A percentile compares a stretch with the other conserved stretches of the same genome.
phyloP scores from a whole-genome alignment of 768 basidiomycete species.

The Coprinopsis marcescibilis region DNA sequence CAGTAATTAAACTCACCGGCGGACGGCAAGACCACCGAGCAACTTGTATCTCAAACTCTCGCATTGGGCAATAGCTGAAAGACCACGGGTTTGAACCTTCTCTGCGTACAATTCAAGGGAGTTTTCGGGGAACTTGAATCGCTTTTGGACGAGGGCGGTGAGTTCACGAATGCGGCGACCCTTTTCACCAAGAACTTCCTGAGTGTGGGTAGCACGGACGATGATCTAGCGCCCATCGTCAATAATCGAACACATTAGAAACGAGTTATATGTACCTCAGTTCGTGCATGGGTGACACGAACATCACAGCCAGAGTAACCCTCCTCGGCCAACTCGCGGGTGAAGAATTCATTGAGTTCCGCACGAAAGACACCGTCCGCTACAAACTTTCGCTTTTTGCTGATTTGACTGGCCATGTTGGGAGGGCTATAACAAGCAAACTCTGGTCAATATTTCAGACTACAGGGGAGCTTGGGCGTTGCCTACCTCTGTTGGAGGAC shows the following conservation, averaged over 20 bases:
- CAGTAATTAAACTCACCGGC: constrained; percentile 60
- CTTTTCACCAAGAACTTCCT: constrained; percentile 98
- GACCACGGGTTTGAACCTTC: constrained; percentile 97
- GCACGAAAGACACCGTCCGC: constrained; percentile 99
- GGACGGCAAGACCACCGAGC: constrained; percentile 97
- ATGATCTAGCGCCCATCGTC: constrained; percentile 62
- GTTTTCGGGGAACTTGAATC: constrained; percentile 99
- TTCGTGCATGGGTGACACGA: constrained; percentile 97
- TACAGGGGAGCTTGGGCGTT: not conserved
- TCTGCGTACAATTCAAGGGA: constrained; percentile 98
- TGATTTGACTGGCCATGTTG: constrained; percentile 78
- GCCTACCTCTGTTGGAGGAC: constrained; percentile 25
- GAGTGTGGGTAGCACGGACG: constrained; percentile 99
- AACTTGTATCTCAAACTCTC: constrained; percentile 98
- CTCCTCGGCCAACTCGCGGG: constrained; percentile 95
- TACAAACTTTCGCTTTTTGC: constrained; percentile 98
- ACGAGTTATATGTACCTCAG: constrained; percentile 56
- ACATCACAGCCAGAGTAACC: constrained; percentile 99
- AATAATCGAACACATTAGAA: constrained; percentile 3
- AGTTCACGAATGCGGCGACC: constrained; percentile 99
- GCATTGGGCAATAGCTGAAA: constrained; percentile 97
- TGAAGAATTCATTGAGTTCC: constrained; percentile 99
- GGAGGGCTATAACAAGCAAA: constrained; percentile 13
- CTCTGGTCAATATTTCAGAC: not conserved
- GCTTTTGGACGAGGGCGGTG: constrained; percentile 96